phyloP scores from a whole-genome alignment of 768 basidiomycete genomes.

The Coprinopsis sp. region DNA sequence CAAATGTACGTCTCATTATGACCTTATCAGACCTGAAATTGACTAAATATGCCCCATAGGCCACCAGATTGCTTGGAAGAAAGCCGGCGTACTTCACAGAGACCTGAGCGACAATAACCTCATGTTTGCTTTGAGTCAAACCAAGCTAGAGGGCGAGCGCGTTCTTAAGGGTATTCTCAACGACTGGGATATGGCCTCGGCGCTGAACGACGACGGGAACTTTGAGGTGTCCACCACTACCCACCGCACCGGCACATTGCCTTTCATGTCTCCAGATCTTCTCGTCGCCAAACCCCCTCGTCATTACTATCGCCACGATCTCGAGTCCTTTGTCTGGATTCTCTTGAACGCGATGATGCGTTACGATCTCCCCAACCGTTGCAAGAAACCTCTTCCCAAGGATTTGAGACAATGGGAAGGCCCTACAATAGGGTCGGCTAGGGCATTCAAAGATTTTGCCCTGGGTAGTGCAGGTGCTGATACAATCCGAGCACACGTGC shows the following conservation, averaged over 20 bases:
- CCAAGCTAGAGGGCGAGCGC: background rate
- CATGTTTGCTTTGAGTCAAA: no score
- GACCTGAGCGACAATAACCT: slow-evolving; percentile 29
- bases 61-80: slow-evolving; percentile 17
- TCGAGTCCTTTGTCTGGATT: slow-evolving; percentile 21
- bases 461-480: no score
- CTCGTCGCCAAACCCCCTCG: slow-evolving; percentile 2
- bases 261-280: slow-evolving; percentile 27
- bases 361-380: no score
- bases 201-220: slow-evolving; percentile 6
- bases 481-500: no score
- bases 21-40: background rate
- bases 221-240: background rate
- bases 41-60: slow-evolving; percentile 10
- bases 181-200: slow-evolving; percentile 24
- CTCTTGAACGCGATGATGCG: slow-evolving; percentile 17
- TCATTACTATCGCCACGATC: slow-evolving; percentile 20
- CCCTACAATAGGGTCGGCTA: no score
- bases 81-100: slow-evolving; percentile 22
- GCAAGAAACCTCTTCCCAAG: no score
- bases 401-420: no score
- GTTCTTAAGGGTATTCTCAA: slow-evolving; percentile 20
- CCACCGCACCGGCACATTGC: slow-evolving; percentile 21
- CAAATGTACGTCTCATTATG: slow-evolving; percentile 20
- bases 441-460: no score